phyloP scores from a whole-genome alignment of 306 rosid genomes.

The Cercis canadensis region DNA sequence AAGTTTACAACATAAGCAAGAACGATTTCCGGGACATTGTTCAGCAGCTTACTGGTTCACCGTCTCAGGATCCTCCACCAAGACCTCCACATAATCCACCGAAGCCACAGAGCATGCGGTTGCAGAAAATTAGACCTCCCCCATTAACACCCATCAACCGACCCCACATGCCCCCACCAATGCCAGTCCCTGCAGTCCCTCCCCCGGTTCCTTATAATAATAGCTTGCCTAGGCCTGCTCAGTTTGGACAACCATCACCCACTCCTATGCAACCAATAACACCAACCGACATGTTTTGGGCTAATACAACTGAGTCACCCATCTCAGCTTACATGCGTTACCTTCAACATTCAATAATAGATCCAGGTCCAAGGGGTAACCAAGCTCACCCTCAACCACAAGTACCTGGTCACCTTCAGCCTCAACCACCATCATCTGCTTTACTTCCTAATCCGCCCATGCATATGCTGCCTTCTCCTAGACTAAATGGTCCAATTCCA shows the following conservation, averaged over 20 bases:
- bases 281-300: conserved; percentile 61
- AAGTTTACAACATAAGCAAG: conserved; percentile 95
- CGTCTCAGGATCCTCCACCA: conserved; percentile 78
- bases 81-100: conserved; percentile 78
- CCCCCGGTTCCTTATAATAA: conserved; percentile 62
- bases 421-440: conserved; percentile 51
- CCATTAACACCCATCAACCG: conserved; percentile 78
- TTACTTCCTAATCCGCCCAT: conserved; percentile 70
- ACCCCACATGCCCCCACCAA: conserved; percentile 55
- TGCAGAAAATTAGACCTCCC: conserved; percentile 94
- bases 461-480: conserved; percentile 54
- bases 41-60: conserved; percentile 97
- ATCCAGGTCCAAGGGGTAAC: conserved; percentile 65
- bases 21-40: conserved; percentile 90
- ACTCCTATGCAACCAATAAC: conserved; percentile 48
- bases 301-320: conserved; percentile 80
- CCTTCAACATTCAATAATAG: conserved; percentile 77
- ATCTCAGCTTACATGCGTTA: conserved; percentile 91
- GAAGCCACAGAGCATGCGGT: conserved; percentile 80
- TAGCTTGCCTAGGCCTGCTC: conserved; percentile 62
- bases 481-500: conserved; percentile 59
- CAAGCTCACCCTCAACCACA: conserved; percentile 48
- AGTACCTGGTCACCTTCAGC: conserved; percentile 44
- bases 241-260: conserved; percentile 65
- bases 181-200: conserved; percentile 54